These are phyloP conservation scores for Neonectria sp. DNA, from an alignment of 2,329 filamentous ascomycete species.

Conservation along the genomic window DNA sequence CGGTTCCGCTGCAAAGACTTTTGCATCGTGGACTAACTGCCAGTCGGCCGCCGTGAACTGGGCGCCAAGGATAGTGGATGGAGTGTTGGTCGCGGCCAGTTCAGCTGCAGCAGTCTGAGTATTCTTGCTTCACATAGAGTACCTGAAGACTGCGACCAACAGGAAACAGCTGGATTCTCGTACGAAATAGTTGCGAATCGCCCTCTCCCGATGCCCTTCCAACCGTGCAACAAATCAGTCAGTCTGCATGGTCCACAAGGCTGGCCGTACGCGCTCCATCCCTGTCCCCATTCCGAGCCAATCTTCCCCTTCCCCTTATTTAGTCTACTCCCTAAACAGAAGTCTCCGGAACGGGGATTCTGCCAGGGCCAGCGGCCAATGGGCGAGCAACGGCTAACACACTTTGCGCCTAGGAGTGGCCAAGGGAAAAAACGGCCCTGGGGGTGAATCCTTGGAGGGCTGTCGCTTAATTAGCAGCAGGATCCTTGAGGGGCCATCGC, in stretches of 20 bases:
- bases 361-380: constrained; percentile 9
- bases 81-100: not conserved
- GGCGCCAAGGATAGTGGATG: not conserved
- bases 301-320: constrained; percentile 1
- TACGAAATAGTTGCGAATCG: not conserved
- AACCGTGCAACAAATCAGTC: not conserved
- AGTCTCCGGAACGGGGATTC: constrained; percentile 12
- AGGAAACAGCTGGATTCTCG: not conserved
- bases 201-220: not conserved
- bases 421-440: constrained; percentile 4
- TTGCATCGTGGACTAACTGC: not conserved
- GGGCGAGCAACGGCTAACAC: constrained; percentile 1
- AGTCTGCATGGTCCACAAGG: constrained; percentile 1
- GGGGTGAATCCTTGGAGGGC: constrained; percentile 13
- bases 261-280: constrained; percentile 11
- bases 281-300: not conserved
- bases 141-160: not conserved
- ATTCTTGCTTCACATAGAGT: not conserved
- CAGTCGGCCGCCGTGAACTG: not conserved
- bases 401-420: constrained; percentile 11
- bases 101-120: not conserved
- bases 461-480: constrained; percentile 8
- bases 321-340: constrained; percentile 19
- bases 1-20: not conserved
- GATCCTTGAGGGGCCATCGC: not conserved